Evolutionary conservation across 345 rosid species (phyloP), one percentile per base, ranked within the genome.

Genomic region (Ricinus communis): DNA sequence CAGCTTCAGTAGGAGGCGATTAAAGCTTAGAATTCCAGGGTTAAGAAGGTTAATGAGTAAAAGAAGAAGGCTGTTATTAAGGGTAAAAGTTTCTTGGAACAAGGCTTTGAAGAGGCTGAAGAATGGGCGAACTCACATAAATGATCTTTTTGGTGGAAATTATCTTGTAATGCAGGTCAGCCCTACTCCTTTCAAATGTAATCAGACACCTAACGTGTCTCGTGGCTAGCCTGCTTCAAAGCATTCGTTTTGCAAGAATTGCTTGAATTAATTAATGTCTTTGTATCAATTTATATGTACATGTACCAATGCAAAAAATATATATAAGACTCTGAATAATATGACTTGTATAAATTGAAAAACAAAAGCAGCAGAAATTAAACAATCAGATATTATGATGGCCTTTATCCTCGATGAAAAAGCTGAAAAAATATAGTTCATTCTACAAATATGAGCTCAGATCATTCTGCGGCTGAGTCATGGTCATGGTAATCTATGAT

Each of bases 81-180:
- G 62, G 31, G 76, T 76, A 19, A 76, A 56, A 24, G 36, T 76
- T 58, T 73, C 69, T 1, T 75, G 74, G 78, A 24, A 24, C 1
- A 76, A 53, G 27, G 77, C 82, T 28, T 73, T 64, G 70, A 73
- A 79, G 75, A 79, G 80, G 59, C 21, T 84, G 81, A 73, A 82
- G 85, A 65, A 73, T 71, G 84, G 81, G 0, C 66, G 71, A 68
- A 71, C 55, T 68, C 79, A 82, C 52, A 50, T 68, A 66, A 75
- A 77, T 30, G 81, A 80, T 68, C 77, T 84, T 49, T 75, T 82
- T 31, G 81, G 83, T 62, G 85, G 82, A 56, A 84, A 75, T 73
- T 76, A 66, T 61, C 46, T 79, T 45, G 57, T 77, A 40, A 47
- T 80, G 64, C 81, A 74, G 54, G 59, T 51, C 9, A 70, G 55